Percentiles rank a stretch among this genome's conserved stretches.
These are phyloP conservation scores for Ophiostoma fasciatum DNA, from an alignment of 2,329 filamentous ascomycete genomes.

Conservation along the genomic window DNA sequence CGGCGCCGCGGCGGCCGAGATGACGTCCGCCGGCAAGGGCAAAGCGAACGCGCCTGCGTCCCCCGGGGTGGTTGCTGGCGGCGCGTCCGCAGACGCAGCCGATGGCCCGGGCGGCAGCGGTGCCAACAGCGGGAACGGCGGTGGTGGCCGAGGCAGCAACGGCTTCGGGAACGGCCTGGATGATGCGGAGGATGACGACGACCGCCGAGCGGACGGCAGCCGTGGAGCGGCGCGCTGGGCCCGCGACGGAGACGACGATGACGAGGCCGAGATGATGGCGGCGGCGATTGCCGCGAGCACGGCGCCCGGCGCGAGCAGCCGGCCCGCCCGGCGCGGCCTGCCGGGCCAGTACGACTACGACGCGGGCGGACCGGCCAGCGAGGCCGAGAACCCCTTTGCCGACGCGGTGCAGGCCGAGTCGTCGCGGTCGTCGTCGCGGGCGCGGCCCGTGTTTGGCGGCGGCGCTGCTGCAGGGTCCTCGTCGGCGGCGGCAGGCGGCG, in stretches of 20 bases:
- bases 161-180: neutral
- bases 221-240: neutral
- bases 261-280: constrained; percentile 10
- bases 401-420: constrained; percentile 5
- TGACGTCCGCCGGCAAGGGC: constrained; percentile 14
- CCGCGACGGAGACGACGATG: neutral
- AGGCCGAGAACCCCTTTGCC: constrained; percentile 7
- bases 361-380: constrained; percentile 1
- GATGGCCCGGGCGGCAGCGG: constrained; percentile 9
- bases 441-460: constrained; percentile 1
- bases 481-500: neutral
- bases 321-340: neutral
- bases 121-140: neutral
- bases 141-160: neutral
- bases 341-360: neutral
- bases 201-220: neutral
- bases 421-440: constrained; percentile 8
- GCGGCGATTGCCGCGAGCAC: constrained; percentile 11
- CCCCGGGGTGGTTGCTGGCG: constrained; percentile 1
- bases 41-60: constrained; percentile 12
- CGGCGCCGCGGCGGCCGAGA: constrained; percentile 8
- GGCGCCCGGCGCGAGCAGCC: constrained; percentile 4
- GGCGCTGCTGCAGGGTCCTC: no score
- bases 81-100: neutral
- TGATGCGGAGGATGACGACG: neutral